Evolutionary conservation across 768 basidiomycete species (phyloP).

Genomic region (Tylopilus subfusipes): DNA sequence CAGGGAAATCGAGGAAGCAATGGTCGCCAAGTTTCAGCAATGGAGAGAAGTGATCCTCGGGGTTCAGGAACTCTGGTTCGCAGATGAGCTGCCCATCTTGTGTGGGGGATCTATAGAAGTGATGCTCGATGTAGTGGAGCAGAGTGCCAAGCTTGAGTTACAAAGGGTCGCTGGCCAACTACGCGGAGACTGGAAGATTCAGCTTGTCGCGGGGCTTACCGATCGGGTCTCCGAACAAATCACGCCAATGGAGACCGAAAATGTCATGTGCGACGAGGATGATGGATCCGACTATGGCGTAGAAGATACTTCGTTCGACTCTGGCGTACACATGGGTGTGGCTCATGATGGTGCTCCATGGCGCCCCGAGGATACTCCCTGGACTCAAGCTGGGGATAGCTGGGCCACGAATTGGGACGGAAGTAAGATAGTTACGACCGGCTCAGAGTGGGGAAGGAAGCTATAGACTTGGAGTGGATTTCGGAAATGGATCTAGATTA

Average conservation of each 20-base stretch:
- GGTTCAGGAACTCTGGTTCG: slow-evolving; percentile 45
- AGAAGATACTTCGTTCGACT: slow-evolving; percentile 27
- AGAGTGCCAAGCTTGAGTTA: slow-evolving; percentile 24
- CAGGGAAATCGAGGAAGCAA: slow-evolving; percentile 45
- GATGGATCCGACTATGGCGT: slow-evolving; percentile 18
- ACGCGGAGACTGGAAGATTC: slow-evolving; percentile 31
- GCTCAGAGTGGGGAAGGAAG: slow-evolving; percentile 1
- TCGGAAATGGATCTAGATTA: slow-evolving; percentile 16
- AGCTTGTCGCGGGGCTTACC: slow-evolving; percentile 23
- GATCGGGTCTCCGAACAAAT: slow-evolving; percentile 1
- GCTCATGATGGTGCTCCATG: slow-evolving; percentile 2
- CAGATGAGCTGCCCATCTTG: slow-evolving; percentile 31
- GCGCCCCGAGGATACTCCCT: slow-evolving; percentile 8
- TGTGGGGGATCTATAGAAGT: slow-evolving; percentile 35
- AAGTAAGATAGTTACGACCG: background rate
- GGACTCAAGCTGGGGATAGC: slow-evolving; percentile 12
- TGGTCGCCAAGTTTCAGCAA: slow-evolving; percentile 54
- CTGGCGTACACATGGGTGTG: slow-evolving; percentile 22
- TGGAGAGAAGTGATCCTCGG: slow-evolving; percentile 47
- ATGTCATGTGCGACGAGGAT: slow-evolving; percentile 19
- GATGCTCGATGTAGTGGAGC: slow-evolving; percentile 26
- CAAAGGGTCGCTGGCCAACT: slow-evolving; percentile 17
- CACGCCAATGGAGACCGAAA: slow-evolving; percentile 8
- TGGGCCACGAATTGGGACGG: slow-evolving; percentile 7
- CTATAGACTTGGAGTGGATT: background rate